Conservation (phyloP, 352 stramenopile genomes). For the Phytophthora sp. region DNA sequence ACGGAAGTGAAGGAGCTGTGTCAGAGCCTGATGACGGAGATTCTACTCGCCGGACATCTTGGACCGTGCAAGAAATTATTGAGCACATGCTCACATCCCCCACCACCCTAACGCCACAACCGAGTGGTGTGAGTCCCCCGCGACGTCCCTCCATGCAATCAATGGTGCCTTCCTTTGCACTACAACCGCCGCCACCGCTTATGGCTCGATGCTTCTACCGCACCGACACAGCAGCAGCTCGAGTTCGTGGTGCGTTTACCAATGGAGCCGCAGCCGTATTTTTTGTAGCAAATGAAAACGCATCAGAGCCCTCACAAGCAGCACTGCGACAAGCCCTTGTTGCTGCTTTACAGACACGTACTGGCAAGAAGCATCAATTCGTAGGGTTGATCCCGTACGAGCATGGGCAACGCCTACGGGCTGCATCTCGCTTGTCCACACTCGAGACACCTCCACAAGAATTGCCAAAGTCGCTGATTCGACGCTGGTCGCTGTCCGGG, state of each 20-base stretch:
- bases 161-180: conserved; percentile 3
- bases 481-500: conserved; percentile 15
- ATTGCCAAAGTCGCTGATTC: neutral
- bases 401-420: conserved; percentile 28
- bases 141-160: conserved; percentile 27
- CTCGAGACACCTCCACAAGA: conserved; percentile 5
- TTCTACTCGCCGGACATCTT: conserved; percentile 35
- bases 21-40: conserved; percentile 24
- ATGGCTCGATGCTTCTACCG: conserved; percentile 59
- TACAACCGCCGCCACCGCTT: conserved; percentile 36
- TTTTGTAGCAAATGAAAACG: conserved; percentile 43
- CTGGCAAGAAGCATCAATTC: conserved; percentile 18
- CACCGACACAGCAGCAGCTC: conserved; percentile 40
- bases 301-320: conserved; percentile 29
- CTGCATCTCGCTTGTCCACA: conserved; percentile 15
- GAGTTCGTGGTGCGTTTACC: conserved; percentile 46
- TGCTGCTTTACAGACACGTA: conserved; percentile 1
- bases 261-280: conserved; percentile 60
- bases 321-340: conserved; percentile 27
- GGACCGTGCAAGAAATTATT: conserved; percentile 25
- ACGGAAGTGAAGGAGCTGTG: conserved; percentile 16
- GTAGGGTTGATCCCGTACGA: conserved; percentile 34
- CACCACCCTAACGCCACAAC: neutral
- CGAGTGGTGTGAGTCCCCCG: neutral
- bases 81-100: conserved; percentile 15